These are phyloP conservation scores for Solanum hybrid DNA, from an alignment of 305 asterid species.

Conservation along the genomic window DNA sequence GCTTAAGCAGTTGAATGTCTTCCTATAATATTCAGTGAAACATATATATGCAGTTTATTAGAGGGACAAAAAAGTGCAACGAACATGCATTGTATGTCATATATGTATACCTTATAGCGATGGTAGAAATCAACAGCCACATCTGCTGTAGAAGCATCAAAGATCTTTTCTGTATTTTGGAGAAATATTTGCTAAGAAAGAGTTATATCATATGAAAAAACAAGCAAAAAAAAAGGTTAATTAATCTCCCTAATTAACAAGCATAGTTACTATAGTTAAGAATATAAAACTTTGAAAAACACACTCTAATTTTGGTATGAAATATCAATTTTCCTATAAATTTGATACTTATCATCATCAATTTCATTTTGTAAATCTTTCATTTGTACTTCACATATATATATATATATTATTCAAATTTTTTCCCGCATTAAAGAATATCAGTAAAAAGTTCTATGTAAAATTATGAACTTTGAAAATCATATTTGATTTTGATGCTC, in stretches of 20 bases:
- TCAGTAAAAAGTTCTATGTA: background rate
- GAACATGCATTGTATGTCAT: background rate
- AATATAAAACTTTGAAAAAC: too few relatives aligned
- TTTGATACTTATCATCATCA: background rate
- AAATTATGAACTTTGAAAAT: background rate
- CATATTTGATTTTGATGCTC: background rate
- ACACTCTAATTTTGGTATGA: too few relatives aligned
- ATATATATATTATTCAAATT: too few relatives aligned
- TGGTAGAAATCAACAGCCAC: conserved; percentile 21
- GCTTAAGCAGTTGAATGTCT: background rate
- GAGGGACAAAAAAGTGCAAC: background rate
- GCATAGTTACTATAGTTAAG: too few relatives aligned
- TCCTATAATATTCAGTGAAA: background rate
- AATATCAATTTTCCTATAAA: too few relatives aligned
- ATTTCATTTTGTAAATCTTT: background rate
- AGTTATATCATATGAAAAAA: background rate
- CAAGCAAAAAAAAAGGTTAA: background rate
- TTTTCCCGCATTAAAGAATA: background rate
- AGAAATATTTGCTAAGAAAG: background rate
- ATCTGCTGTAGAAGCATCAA: conserved; percentile 5
- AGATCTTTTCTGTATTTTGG: conserved; percentile 10
- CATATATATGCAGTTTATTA: background rate
- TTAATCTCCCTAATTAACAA: too few relatives aligned
- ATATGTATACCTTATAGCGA: conserved; percentile 18
- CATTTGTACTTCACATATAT: background rate